Conservation (phyloP, 331 rosid species). For the Ulmus americana region DNA sequence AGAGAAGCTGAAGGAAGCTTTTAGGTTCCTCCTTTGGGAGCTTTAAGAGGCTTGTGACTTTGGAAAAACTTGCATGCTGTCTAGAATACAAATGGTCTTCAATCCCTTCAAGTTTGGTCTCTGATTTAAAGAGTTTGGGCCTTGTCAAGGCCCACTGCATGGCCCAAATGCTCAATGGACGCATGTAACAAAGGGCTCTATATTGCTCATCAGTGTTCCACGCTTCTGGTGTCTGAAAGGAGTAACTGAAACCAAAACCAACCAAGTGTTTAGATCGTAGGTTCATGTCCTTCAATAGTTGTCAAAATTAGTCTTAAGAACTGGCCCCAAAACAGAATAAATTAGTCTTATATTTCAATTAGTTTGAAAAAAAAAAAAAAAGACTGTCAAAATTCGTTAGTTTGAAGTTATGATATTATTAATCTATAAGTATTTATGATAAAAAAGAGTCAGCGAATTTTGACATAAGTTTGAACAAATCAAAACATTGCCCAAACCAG, state of each 20-base stretch:
- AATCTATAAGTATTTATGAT: too few species aligned
- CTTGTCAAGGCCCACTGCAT: constrained; percentile 78
- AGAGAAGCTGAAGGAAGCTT: constrained; percentile 48
- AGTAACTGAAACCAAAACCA: constrained; percentile 36
- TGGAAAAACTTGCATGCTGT: constrained; percentile 43
- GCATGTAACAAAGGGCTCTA: constrained; percentile 70
- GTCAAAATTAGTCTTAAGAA: too few species aligned
- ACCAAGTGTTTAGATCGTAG: too few species aligned
- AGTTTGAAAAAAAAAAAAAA: too few species aligned
- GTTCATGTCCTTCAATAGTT: too few species aligned
- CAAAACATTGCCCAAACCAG: too few species aligned
- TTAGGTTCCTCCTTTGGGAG: constrained; percentile 44
- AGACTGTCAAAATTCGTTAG: too few species aligned
- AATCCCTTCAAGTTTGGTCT: constrained; percentile 30
- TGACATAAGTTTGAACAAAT: too few species aligned
- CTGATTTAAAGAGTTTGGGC: constrained; percentile 23
- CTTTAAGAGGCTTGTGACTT: constrained; percentile 61
- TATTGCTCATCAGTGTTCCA: constrained; percentile 55
- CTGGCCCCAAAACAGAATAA: too few species aligned
- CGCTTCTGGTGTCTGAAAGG: constrained; percentile 75
- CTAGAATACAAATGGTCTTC: constrained; percentile 28
- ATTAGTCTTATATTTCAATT: too few species aligned
- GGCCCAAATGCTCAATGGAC: constrained; percentile 86
- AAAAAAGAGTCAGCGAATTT: too few species aligned
- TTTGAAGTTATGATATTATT: too few species aligned